Evolutionary conservation across 2,329 filamentous ascomycete species (phyloP).

Genomic region (Ophiostoma australiae): DNA sequence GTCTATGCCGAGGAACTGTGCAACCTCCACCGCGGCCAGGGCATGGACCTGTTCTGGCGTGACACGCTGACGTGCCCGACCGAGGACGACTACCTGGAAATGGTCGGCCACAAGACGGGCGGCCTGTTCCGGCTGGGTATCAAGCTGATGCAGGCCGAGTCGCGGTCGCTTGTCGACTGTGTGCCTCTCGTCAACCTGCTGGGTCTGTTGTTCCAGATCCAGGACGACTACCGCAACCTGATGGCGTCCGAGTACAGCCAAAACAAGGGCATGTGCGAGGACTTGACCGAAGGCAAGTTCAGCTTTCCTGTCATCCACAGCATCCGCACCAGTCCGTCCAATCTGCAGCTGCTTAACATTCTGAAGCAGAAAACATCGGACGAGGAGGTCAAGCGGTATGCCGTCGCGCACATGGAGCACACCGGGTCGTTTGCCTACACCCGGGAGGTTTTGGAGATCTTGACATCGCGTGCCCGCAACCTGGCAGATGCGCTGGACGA

Average conservation of each 20-base stretch:
- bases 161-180: conserved; percentile 56
- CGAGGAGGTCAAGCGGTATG: conserved; percentile 84
- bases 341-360: conserved; percentile 83
- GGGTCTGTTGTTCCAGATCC: conserved; percentile 83
- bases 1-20: conserved; percentile 79
- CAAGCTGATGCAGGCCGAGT: conserved; percentile 82
- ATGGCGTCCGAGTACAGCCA: conserved; percentile 67
- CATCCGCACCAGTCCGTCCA: conserved; percentile 69
- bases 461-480: conserved; percentile 59
- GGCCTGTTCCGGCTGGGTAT: conserved; percentile 79
- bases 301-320: conserved; percentile 93
- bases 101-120: conserved; percentile 88
- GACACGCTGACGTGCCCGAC: conserved; percentile 78
- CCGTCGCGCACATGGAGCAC: conserved; percentile 82
- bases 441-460: conserved; percentile 57
- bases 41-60: conserved; percentile 88
- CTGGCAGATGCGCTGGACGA: conserved; percentile 62
- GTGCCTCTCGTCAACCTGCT: conserved; percentile 79
- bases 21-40: conserved; percentile 80
- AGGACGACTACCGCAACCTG: conserved; percentile 92
- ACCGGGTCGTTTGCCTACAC: conserved; percentile 90
- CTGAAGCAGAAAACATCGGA: conserved; percentile 84
- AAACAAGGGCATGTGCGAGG: conserved; percentile 92
- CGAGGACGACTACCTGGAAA: conserved; percentile 83
- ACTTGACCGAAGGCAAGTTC: conserved; percentile 95